Conservation (phyloP, 176 grass and related monocot species). For the Oryza meridionalis region DNA sequence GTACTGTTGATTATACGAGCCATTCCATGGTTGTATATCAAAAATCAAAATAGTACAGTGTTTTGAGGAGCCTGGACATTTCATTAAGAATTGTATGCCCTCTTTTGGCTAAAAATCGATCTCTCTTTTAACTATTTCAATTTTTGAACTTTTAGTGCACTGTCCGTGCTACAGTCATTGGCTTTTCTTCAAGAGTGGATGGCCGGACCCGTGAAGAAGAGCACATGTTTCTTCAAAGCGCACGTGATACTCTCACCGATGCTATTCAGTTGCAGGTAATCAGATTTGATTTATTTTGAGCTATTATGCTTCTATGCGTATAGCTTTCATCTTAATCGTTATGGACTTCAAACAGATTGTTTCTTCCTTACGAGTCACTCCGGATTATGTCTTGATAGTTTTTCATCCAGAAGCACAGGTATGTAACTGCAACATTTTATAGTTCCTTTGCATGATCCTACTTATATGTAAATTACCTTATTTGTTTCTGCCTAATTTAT, state of each 20-base stretch:
- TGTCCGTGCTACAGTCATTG: constrained; percentile 63
- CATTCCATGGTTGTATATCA: neutral
- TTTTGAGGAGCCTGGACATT: neutral
- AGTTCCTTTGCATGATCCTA: constrained; percentile 36
- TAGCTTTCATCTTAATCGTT: constrained; percentile 34
- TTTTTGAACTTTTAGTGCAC: constrained; percentile 73
- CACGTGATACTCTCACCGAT: constrained; percentile 67
- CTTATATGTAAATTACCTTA: constrained; percentile 14
- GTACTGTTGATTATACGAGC: constrained; percentile 11
- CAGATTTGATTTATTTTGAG: constrained; percentile 32
- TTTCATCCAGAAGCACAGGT: constrained; percentile 86
- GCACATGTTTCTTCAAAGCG: constrained; percentile 46
- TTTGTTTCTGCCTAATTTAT: constrained; percentile 43
- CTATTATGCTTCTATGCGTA: constrained; percentile 13
- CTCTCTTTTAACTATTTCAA: constrained; percentile 33
- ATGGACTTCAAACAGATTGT: constrained; percentile 64
- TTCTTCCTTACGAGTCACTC: constrained; percentile 79
- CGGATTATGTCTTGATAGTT: constrained; percentile 74
- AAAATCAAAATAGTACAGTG: neutral
- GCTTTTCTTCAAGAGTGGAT: constrained; percentile 48
- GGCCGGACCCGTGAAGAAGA: constrained; percentile 47
- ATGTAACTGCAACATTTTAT: constrained; percentile 34
- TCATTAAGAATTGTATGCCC: constrained; percentile 22
- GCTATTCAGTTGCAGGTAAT: constrained; percentile 81
- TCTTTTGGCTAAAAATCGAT: constrained; percentile 16